Evolutionary conservation across 768 basidiomycete genomes (phyloP).

Genomic region (Russula emetica): DNA sequence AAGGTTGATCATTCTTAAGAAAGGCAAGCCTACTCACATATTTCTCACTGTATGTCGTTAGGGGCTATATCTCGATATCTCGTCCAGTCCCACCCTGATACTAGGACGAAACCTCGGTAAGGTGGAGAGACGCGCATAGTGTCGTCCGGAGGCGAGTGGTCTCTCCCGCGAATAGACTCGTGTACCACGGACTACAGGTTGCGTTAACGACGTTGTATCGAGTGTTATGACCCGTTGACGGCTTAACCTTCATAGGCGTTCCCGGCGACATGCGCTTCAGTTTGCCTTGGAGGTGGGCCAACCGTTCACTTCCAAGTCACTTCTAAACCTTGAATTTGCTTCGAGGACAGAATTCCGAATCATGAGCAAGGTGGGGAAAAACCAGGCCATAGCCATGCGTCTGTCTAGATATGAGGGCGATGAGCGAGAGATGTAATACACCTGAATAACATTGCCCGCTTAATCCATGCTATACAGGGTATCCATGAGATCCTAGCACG

Average conservation of each 20-base stretch:
- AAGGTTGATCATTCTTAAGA: background rate
- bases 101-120: background rate
- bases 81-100: background rate
- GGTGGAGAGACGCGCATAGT: background rate
- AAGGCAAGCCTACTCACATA: background rate
- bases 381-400: no score
- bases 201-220: background rate
- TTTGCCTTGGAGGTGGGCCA: background rate
- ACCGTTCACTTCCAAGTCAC: background rate
- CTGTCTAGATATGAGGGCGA: background rate
- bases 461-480: background rate
- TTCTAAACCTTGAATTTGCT: background rate
- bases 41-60: background rate
- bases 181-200: background rate
- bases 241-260: background rate
- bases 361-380: background rate
- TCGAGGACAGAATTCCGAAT: background rate
- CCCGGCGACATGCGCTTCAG: background rate
- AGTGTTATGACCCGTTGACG: background rate
- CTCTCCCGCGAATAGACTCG: background rate
- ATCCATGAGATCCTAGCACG: background rate
- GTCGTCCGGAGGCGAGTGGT: background rate
- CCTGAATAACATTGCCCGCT: background rate
- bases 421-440: background rate
- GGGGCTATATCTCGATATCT: background rate